A percentile compares a stretch with the other conserved stretches of the same genome.
These are phyloP conservation scores for Coniochaeta prunicola DNA, from an alignment of 2,329 filamentous ascomycete species.

Conservation along the genomic window DNA sequence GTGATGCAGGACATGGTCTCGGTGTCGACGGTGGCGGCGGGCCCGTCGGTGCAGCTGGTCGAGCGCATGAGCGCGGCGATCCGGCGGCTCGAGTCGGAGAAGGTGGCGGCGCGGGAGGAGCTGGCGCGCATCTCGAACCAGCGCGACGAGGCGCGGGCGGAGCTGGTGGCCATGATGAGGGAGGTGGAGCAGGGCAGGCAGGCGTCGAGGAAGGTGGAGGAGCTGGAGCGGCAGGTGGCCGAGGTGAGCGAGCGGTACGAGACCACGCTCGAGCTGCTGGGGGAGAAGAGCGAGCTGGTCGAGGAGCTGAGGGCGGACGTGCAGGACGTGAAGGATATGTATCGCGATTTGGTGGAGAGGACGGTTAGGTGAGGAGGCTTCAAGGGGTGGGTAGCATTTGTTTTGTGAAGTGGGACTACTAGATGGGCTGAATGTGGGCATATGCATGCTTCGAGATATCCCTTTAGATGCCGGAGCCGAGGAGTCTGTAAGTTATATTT, in stretches of 20 bases:
- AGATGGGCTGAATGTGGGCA: neutral
- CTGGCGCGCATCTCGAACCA: conserved; percentile 72
- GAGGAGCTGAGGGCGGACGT: conserved; percentile 88
- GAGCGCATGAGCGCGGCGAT: conserved; percentile 94
- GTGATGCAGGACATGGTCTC: conserved; percentile 80
- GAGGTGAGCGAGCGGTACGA: conserved; percentile 74
- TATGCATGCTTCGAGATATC: neutral
- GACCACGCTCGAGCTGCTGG: conserved; percentile 87
- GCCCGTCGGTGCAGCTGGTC: conserved; percentile 88
- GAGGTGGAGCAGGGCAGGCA: conserved; percentile 67
- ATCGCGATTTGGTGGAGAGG: conserved; percentile 82
- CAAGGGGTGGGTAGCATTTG: neutral
- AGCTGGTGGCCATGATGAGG: conserved; percentile 86
- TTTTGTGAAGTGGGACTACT: neutral
- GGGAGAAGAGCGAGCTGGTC: conserved; percentile 93
- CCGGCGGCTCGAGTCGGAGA: conserved; percentile 83
- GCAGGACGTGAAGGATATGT: conserved; percentile 90
- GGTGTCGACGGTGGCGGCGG: conserved; percentile 81
- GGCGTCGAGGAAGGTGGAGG: conserved; percentile 51
- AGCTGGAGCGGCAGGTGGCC: conserved; percentile 60
- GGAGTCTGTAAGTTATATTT: neutral
- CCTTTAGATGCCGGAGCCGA: neutral
- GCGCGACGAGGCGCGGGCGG: conserved; percentile 81
- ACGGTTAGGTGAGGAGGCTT: conserved; percentile 42
- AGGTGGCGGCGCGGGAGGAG: conserved; percentile 83